Conservation (phyloP, 2,329 filamentous ascomycete species). For the Fusarium sp. region DNA sequence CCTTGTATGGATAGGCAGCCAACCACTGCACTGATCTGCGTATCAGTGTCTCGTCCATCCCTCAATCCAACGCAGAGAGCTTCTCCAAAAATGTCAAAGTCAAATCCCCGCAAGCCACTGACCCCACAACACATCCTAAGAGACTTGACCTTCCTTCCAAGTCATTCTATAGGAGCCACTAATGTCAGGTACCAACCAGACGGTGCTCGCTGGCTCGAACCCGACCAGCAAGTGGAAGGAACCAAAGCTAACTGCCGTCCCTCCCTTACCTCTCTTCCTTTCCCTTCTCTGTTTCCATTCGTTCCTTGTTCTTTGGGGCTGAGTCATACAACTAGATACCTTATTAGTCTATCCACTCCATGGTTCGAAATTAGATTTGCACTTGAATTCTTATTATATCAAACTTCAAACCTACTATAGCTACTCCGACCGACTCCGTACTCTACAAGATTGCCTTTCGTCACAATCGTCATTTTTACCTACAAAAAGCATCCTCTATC, state of each 20-base stretch:
- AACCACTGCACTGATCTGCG: neutral
- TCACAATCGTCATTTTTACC: constrained; percentile 27
- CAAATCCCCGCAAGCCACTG: constrained; percentile 28
- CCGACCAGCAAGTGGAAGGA: constrained; percentile 20
- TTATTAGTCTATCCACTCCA: neutral
- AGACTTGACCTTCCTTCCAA: constrained; percentile 22
- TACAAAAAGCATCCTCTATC: constrained; percentile 6
- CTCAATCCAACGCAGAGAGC: neutral
- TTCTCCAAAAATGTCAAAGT: constrained; percentile 26
- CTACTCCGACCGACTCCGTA: neutral
- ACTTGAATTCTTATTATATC: neutral
- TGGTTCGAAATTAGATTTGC: neutral
- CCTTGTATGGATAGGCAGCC: neutral
- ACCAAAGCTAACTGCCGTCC: constrained; percentile 19
- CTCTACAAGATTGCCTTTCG: neutral
- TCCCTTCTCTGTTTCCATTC: neutral
- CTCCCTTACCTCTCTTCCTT: neutral
- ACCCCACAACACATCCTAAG: constrained; percentile 22
- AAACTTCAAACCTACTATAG: neutral
- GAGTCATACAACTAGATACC: neutral
- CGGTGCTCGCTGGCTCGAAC: constrained; percentile 26
- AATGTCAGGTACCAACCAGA: constrained; percentile 40
- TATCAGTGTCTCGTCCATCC: constrained; percentile 18
- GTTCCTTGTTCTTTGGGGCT: neutral
- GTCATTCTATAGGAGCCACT: constrained; percentile 31